Evolutionary conservation across 2,329 filamentous ascomycete genomes (phyloP).

Genomic region (Bipolaris sorokiniana): DNA sequence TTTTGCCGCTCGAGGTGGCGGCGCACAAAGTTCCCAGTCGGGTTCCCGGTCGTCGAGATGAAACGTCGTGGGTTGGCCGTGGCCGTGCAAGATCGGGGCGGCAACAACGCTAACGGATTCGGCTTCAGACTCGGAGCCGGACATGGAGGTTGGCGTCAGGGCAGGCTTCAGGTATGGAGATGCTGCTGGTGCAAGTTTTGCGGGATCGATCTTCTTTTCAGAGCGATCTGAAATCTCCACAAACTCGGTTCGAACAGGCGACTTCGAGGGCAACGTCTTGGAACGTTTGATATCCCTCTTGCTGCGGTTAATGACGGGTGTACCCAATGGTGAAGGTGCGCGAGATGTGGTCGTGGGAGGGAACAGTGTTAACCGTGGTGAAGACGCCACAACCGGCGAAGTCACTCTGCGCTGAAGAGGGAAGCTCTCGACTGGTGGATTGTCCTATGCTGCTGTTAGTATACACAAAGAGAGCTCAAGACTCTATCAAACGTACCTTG

Average conservation of each 20-base stretch:
- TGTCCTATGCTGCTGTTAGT: slow-evolving; percentile 26
- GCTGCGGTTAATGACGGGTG: slow-evolving; percentile 25
- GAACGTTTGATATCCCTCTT: slow-evolving; percentile 35
- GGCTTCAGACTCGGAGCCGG: slow-evolving; percentile 41
- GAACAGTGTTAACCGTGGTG: slow-evolving; percentile 41
- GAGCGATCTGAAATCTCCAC: slow-evolving; percentile 12
- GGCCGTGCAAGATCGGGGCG: slow-evolving; percentile 20
- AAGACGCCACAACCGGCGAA: slow-evolving; percentile 28
- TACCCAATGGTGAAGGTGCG: slow-evolving; percentile 36
- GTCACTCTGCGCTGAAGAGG: slow-evolving; percentile 40
- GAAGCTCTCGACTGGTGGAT: slow-evolving; percentile 19
- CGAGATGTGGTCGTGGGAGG: slow-evolving; percentile 32
- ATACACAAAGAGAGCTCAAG: background rate
- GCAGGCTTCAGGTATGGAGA: slow-evolving; percentile 23
- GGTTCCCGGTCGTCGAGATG: slow-evolving; percentile 37
- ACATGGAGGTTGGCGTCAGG: slow-evolving; percentile 35
- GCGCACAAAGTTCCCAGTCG: slow-evolving; percentile 40
- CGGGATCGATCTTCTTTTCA: slow-evolving; percentile 8
- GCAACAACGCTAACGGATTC: slow-evolving; percentile 39
- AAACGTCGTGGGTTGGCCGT: slow-evolving; percentile 24
- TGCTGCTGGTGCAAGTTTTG: slow-evolving; percentile 14
- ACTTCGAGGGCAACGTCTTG: slow-evolving; percentile 38
- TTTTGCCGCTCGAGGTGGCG: slow-evolving; percentile 23
- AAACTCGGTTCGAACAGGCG: slow-evolving; percentile 37
- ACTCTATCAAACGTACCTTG: slow-evolving; percentile 34